These are phyloP conservation scores for Chlorella sorokiniana DNA, from an alignment of 139 green algal genomes.

Conservation along the genomic window DNA sequence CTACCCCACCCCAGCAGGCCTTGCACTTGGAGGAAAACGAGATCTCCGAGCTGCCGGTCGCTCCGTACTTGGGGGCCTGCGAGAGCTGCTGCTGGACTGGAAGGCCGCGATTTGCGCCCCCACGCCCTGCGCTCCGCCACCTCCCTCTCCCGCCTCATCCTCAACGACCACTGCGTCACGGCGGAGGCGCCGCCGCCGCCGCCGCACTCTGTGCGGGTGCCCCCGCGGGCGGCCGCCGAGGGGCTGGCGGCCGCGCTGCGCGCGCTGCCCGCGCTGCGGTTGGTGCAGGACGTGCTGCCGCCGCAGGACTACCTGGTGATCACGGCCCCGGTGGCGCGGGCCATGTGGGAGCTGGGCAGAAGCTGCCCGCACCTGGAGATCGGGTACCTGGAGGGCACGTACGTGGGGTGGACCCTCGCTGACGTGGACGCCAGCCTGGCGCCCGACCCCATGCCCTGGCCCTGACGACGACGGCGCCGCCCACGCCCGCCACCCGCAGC, in stretches of 20 bases:
- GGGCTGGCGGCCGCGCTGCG: too few species aligned
- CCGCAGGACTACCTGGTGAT: not conserved
- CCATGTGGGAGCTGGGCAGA: not conserved
- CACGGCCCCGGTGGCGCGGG: not conserved
- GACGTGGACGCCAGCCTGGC: too few species aligned
- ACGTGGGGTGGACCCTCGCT: not conserved
- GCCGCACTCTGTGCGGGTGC: too few species aligned
- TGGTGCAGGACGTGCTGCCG: not conserved
- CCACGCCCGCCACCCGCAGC: too few species aligned
- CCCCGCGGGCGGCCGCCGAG: too few species aligned
- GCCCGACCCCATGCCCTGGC: too few species aligned
- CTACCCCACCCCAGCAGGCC: too few species aligned
- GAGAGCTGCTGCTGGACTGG: not conserved
- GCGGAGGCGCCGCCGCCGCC: too few species aligned
- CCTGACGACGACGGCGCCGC: too few species aligned
- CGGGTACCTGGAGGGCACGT: not conserved
- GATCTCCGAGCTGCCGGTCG: not conserved
- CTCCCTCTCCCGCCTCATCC: not conserved
- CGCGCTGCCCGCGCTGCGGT: not conserved
- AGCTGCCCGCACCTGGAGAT: not conserved
- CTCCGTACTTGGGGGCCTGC: not conserved
- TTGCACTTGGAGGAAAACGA: not conserved
- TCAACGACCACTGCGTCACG: not conserved
- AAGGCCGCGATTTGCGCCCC: not conserved
- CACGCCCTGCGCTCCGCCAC: not conserved